Evolutionary conservation across 2,329 filamentous ascomycete species (phyloP), one percentile per base, ranked within the genome.

Genomic region (Penicillium olsonii): DNA sequence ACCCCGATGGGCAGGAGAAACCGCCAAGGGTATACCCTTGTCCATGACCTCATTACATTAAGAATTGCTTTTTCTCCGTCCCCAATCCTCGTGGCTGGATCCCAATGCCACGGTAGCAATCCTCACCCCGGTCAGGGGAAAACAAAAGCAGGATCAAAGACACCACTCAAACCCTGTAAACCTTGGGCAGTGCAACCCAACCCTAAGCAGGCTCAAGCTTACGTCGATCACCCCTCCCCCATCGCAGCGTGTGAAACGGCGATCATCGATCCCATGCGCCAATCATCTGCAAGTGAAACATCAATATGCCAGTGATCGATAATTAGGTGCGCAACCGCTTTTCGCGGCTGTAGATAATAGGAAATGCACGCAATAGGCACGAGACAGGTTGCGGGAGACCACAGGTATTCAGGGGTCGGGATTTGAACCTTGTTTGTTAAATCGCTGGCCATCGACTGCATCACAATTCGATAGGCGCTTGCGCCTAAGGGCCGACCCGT

Each of bases 401-500:
- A 33, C 40, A 49, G 11, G n/a, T 14, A 40, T 45, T 45, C 33
- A 38, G 35, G 35, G 34, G 22, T 31, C 38, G 27, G 41, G n/a
- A 34, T 44, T 35, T 19, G 15, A 49, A 45, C 35, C n/a, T 34
- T 38, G 14, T 15, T 44, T 11, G 14, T 7, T 18, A 8, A 15
- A 27, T 37, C 3, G 3, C 35, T 20, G 17, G 9, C n/a, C 20
- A 2, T 22, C 14, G 11, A 43, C 17, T 42, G 31, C 11, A 18
- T 40, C 33, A 33, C 15, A 22, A 29, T 17, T 9, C 33, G 33
- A 20, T 29, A 20, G 11, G 29, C 27, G 27, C 37, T 35, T 33
- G 10, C 24, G 14, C 17, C 27, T 11, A 31, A 40, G 47, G 47
- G 47, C 47, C 47, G 47, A 50, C 42, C 47, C 47, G 47, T 37